Percentiles rank a stretch among this genome's conserved stretches.
Conservation (phyloP, 1,284 basidiomycete genomes). For the Trichosporon coremiiforme region DNA sequence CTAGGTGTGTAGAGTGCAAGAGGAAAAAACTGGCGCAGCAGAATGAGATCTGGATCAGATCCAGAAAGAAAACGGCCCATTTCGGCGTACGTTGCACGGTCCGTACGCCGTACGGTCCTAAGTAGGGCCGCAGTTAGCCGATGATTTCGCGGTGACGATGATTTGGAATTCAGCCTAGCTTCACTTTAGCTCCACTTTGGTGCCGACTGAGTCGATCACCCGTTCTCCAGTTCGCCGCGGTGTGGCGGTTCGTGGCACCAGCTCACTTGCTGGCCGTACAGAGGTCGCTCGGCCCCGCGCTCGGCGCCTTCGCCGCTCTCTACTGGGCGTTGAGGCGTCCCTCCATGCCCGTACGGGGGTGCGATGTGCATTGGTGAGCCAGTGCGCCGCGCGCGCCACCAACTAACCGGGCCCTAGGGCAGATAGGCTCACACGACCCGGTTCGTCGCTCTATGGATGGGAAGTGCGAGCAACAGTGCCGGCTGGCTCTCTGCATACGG, state of each 20-base stretch:
- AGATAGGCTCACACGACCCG: constrained; percentile 9
- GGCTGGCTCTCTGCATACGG: not conserved
- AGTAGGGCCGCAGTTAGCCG: constrained; percentile 14
- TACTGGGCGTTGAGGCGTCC: not conserved
- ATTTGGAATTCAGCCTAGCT: constrained; percentile 2
- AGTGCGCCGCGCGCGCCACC: constrained; percentile 7
- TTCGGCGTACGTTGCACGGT: not conserved
- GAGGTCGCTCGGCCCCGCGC: not conserved
- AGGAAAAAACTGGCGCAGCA: not conserved
- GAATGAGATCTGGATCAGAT: not conserved
- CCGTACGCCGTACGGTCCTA: not conserved
- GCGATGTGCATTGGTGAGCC: not conserved
- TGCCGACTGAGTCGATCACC: not conserved
- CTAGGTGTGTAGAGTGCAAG: too few relatives aligned
- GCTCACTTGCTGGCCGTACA: not conserved
- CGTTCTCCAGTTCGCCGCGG: not conserved
- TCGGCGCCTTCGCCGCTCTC: not conserved
- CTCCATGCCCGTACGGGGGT: not conserved
- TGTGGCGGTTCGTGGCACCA: not conserved
- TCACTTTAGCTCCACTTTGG: not conserved
- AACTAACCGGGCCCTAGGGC: constrained; percentile 5
- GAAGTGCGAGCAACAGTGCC: not conserved
- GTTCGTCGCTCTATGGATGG: not conserved
- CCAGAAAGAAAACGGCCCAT: not conserved
- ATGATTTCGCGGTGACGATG: not conserved